These are phyloP conservation scores for Trypanosoma cruzi DNA, from an alignment of 208 protist genomes.

Conservation along the genomic window DNA sequence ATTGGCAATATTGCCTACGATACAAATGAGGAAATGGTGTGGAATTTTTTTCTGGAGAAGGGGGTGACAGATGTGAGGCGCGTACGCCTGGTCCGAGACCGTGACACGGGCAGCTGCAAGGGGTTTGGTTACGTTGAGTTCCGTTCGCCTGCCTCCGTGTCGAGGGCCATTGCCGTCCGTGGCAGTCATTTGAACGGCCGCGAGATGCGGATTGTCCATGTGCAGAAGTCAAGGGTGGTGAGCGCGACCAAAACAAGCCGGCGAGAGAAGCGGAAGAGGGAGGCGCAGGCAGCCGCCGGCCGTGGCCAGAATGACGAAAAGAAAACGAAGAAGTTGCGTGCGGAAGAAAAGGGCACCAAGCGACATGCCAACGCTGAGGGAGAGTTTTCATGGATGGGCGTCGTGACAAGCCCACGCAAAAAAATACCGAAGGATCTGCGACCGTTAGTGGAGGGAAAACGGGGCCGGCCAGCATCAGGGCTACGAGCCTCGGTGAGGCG, in stretches of 20 bases:
- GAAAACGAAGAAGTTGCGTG: constrained; percentile 15
- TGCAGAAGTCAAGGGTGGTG: constrained; percentile 84
- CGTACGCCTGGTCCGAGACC: constrained; percentile 84
- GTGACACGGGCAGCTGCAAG: constrained; percentile 82
- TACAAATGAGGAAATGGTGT: constrained; percentile 81
- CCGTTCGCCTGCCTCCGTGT: constrained; percentile 44
- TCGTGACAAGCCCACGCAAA: constrained; percentile 80
- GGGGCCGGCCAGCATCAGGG: constrained; percentile 25
- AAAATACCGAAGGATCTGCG: constrained; percentile 89
- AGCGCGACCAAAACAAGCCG: constrained; percentile 52
- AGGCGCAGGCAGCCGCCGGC: neutral
- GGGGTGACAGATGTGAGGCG: constrained; percentile 80
- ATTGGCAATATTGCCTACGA: constrained; percentile 89
- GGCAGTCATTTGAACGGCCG: constrained; percentile 70
- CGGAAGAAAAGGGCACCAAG: neutral
- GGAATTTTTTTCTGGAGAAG: constrained; percentile 83
- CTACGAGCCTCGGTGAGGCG: constrained; percentile 68
- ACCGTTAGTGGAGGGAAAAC: constrained; percentile 67
- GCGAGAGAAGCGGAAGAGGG: constrained; percentile 60
- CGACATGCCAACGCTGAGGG: neutral
- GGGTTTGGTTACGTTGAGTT: constrained; percentile 94
- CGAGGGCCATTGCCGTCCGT: constrained; percentile 62
- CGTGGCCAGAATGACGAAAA: constrained; percentile 8
- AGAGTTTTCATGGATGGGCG: constrained; percentile 75
- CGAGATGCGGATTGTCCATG: constrained; percentile 84